Conservation (phyloP, 2,329 filamentous ascomycete genomes). For the Diaporthe ampelina region DNA sequence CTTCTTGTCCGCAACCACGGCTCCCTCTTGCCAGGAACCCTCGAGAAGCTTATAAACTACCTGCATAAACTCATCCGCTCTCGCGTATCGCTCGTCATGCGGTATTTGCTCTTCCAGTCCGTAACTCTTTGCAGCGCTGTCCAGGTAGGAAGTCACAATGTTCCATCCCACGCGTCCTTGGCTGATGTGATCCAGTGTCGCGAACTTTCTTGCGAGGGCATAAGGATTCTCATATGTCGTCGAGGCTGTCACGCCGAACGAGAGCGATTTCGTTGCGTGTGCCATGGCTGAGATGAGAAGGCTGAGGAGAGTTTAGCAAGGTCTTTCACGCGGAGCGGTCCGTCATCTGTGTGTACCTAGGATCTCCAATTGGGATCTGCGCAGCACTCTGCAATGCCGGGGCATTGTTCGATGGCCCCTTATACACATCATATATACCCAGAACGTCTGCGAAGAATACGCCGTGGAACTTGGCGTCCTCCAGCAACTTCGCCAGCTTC, state of each 20-base stretch:
- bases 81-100: slow-evolving; percentile 76
- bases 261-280: slow-evolving; percentile 75
- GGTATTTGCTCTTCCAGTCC: slow-evolving; percentile 56
- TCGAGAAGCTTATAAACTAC: slow-evolving; percentile 72
- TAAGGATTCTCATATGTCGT: slow-evolving; percentile 81
- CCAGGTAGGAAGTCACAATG: slow-evolving; percentile 79
- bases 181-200: slow-evolving; percentile 77
- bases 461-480: slow-evolving; percentile 54
- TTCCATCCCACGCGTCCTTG: slow-evolving; percentile 73
- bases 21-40: slow-evolving; percentile 26
- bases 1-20: slow-evolving; percentile 18
- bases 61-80: slow-evolving; percentile 74
- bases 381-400: slow-evolving; percentile 73
- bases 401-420: slow-evolving; percentile 67
- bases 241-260: slow-evolving; percentile 77
- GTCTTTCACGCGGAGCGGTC: background rate
- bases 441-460: slow-evolving; percentile 55
- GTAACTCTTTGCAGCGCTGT: slow-evolving; percentile 78
- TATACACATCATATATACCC: slow-evolving; percentile 79
- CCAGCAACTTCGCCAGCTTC: slow-evolving; percentile 52
- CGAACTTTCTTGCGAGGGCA: slow-evolving; percentile 75
- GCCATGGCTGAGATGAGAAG: slow-evolving; percentile 71
- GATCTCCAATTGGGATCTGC: slow-evolving; percentile 80
- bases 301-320: slow-evolving; percentile 43
- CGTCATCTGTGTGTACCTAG: slow-evolving; percentile 61